These are phyloP conservation scores for Dissophora ornata DNA, from an alignment of 192 early-diverging fungal species.

Conservation along the genomic window DNA sequence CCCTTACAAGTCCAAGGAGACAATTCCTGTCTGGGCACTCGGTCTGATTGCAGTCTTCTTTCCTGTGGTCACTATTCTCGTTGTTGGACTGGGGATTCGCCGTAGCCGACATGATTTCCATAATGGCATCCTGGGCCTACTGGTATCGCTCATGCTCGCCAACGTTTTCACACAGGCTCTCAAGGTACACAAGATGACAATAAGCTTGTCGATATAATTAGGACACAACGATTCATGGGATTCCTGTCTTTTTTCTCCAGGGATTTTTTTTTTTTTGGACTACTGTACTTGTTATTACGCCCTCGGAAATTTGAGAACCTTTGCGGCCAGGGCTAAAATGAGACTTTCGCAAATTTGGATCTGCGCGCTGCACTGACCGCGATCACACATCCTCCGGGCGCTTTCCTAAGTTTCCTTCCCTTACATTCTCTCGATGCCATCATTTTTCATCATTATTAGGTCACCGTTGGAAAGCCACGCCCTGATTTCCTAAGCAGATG, in stretches of 20 bases:
- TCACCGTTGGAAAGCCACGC: slow-evolving; percentile 58
- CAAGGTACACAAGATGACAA: slow-evolving; percentile 11
- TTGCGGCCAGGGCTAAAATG: too few species aligned
- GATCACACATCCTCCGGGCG: too few species aligned
- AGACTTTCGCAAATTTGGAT: too few species aligned
- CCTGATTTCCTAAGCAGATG: slow-evolving; percentile 61
- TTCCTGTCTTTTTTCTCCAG: too few species aligned
- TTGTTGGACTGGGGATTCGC: slow-evolving; percentile 24
- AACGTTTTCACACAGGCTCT: slow-evolving; percentile 28
- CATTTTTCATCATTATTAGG: too few species aligned
- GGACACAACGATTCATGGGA: too few species aligned
- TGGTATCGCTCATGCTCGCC: slow-evolving; percentile 25
- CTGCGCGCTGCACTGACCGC: too few species aligned
- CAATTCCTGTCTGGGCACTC: slow-evolving; percentile 57
- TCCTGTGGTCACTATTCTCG: slow-evolving; percentile 45
- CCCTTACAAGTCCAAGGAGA: slow-evolving; percentile 59
- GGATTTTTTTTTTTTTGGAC: too few species aligned
- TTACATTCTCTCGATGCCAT: not conserved
- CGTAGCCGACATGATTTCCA: slow-evolving; percentile 57
- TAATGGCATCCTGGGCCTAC: slow-evolving; percentile 54
- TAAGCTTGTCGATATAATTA: too few species aligned
- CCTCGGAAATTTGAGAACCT: too few species aligned
- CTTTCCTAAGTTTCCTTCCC: too few species aligned
- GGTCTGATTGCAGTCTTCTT: slow-evolving; percentile 42
- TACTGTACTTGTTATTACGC: too few species aligned